Conservation (phyloP, 345 rosid genomes). For the Gossypioides kirkii region DNA sequence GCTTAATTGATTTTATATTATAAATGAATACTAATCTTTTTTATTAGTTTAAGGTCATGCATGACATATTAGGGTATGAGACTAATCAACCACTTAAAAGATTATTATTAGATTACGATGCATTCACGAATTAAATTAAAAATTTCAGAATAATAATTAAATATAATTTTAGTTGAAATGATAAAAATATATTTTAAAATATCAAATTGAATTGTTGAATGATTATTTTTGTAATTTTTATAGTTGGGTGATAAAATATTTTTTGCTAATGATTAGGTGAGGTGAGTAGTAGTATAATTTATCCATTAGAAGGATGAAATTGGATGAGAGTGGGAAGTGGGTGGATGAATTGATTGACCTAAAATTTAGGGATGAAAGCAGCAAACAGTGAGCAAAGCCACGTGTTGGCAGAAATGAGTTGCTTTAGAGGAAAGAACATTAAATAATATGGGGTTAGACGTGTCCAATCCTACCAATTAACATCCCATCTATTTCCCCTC, state of each 20-base stretch:
- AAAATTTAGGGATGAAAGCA: background rate
- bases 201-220: too few species aligned
- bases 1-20: background rate
- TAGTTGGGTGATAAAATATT: too few species aligned
- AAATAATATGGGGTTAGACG: conserved; percentile 24
- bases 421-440: conserved; percentile 16
- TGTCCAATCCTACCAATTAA: background rate
- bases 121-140: too few species aligned
- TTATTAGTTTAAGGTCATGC: background rate
- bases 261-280: too few species aligned
- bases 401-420: conserved; percentile 17
- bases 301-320: background rate
- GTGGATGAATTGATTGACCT: conserved; percentile 19
- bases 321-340: background rate
- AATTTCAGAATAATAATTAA: too few species aligned
- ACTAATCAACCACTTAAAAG: background rate
- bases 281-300: too few species aligned
- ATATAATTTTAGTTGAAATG: too few species aligned
- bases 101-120: too few species aligned
- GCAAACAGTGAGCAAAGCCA: conserved; percentile 8
- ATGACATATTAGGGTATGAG: background rate
- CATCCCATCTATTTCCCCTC: background rate
- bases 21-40: background rate
- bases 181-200: too few species aligned
- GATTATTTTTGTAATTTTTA: too few species aligned